Conservation (phyloP, 1,139 yeast species). For the Scheffersomyces parashehatae region DNA sequence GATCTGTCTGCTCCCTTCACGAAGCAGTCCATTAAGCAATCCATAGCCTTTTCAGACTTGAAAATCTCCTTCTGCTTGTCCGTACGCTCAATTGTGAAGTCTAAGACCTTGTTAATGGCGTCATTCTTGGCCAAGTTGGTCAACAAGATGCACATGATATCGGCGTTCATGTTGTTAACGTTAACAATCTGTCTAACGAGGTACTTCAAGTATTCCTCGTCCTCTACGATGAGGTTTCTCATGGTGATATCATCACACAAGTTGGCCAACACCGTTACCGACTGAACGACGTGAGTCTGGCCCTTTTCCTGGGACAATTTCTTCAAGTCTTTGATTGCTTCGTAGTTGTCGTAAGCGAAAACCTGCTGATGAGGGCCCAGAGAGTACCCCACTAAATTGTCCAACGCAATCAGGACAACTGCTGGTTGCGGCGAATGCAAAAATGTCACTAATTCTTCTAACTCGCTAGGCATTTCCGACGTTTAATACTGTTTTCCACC, state of each 20-base stretch:
- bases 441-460: slow-evolving; percentile 75
- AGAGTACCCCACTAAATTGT: slow-evolving; percentile 80
- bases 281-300: slow-evolving; percentile 58
- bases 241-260: slow-evolving; percentile 72
- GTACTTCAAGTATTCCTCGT: slow-evolving; percentile 56
- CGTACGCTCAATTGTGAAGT: slow-evolving; percentile 39
- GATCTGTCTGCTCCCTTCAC: slow-evolving; percentile 80
- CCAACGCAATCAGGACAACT: slow-evolving; percentile 82
- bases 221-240: slow-evolving; percentile 65
- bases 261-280: slow-evolving; percentile 80
- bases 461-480: slow-evolving; percentile 53
- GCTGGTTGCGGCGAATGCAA: slow-evolving; percentile 83
- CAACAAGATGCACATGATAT: slow-evolving; percentile 78
- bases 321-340: slow-evolving; percentile 76
- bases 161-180: slow-evolving; percentile 66
- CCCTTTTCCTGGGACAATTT: slow-evolving; percentile 52
- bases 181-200: slow-evolving; percentile 57
- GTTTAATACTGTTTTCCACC: background rate
- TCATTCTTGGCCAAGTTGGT: slow-evolving; percentile 85
- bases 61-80: slow-evolving; percentile 39
- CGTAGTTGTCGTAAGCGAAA: slow-evolving; percentile 69
- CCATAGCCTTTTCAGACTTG: slow-evolving; percentile 63
- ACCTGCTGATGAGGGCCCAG: slow-evolving; percentile 64
- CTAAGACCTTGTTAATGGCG: slow-evolving; percentile 55
- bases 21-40: slow-evolving; percentile 85